Percentiles rank a stretch among this genome's conserved stretches.
phyloP scores from a whole-genome alignment of 176 grass and related monocot genomes.

The Cymbopogon citratus region DNA sequence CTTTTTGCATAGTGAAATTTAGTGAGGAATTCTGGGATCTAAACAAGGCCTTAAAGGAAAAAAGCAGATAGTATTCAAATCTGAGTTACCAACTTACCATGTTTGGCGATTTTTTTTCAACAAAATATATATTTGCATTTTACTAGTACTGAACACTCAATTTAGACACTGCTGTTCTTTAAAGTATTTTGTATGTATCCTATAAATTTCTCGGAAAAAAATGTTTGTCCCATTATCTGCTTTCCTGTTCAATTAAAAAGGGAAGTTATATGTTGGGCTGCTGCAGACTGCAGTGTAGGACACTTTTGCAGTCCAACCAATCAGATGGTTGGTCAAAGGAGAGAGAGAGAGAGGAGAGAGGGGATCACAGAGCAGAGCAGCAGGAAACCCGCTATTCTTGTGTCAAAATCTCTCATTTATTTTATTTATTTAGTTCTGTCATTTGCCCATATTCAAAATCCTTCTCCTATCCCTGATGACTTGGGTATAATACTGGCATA shows the following conservation, averaged over 20 bases:
- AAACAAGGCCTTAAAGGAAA: background rate
- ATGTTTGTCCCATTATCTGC: background rate
- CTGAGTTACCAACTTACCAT: background rate
- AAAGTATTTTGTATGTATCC: background rate
- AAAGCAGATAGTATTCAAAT: background rate
- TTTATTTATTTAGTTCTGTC: background rate
- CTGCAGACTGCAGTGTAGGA: background rate
- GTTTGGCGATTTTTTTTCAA: background rate
- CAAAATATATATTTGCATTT: background rate
- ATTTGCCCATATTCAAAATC: conserved; percentile 9
- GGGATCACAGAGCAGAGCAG: background rate
- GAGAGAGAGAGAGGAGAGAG: background rate
- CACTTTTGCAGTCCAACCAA: conserved; percentile 58
- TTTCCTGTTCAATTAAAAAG: conserved; percentile 14
- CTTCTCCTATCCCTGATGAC: background rate
- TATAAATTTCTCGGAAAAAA: background rate
- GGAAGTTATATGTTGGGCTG: background rate
- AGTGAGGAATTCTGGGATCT: too few relatives aligned
- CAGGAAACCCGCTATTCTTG: conserved; percentile 15
- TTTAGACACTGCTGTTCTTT: background rate
- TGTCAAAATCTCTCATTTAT: background rate
- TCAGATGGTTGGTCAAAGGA: conserved; percentile 47
- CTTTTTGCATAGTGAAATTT: too few relatives aligned
- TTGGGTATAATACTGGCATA: conserved; percentile 21
- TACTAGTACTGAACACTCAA: too few relatives aligned